Evolutionary conservation across 1,284 basidiomycete genomes (phyloP), one percentile per base, ranked within the genome.

Genomic region (Cutaneotrichosporon curvatum): DNA sequence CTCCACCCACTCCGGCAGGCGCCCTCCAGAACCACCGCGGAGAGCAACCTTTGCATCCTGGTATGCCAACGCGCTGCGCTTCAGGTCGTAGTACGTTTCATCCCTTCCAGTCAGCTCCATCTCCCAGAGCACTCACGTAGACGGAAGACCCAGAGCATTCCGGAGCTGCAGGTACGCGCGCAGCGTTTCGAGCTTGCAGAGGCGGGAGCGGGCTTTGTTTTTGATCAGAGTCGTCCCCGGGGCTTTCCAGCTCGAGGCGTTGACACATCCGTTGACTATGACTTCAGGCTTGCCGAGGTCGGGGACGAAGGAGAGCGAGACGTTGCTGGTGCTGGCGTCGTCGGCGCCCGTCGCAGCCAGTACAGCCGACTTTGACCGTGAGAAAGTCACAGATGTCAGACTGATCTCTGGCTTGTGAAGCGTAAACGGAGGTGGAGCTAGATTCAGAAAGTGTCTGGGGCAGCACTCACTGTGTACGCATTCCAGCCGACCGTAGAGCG

Each of bases 221-320:
- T 52, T 55, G 4, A 66, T 34, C 12, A 58, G 49, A 7, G n/a
- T 39, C 5, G 16, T 40, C 1, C 65, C 63, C 1, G 62, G 63
- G 9, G 58, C 31, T 40, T 59, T 60, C 67, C 30, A 77, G 6
- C 51, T 42, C 18, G 45, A 50, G 14, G 44, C 35, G 18, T 57
- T 30, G 6, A 50, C 40, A 39, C 49, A 33, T n/a, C 51, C 55
- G 37, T 52, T 50, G 36, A 51, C 34, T 16, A 60, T 30, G 16
- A 62, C 64, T 47, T 67, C 84, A 81, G 84, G 54, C 82, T 82
- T 56, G 77, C 82, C 1, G 79, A 81, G n/a, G 25, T 45, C 42
- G 32, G 58, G 44, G 34, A 58, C 18, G 48, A 22, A 43, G 20
- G 40, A 52, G 35, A 50, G 55, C 16, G 56, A 21, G 18, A 56